phyloP scores from a whole-genome alignment of 176 grass and related monocot genomes.

The Puccinellia tenuiflora region DNA sequence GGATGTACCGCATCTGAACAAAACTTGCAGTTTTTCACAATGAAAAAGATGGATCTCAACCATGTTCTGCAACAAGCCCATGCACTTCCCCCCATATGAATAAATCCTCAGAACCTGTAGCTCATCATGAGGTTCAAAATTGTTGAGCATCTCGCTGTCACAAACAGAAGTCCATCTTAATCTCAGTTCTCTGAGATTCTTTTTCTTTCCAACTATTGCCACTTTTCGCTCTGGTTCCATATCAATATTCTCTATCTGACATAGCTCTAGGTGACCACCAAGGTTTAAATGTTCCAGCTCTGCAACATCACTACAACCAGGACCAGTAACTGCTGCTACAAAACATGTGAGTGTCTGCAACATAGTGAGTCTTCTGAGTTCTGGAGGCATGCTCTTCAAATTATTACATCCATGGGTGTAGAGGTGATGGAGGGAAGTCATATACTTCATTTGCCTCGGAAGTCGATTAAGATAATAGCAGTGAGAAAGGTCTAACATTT shows the following conservation, averaged over 20 bases:
- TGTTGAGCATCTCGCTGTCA: neutral
- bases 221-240: neutral
- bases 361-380: neutral
- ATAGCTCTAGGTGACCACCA: neutral
- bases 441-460: neutral
- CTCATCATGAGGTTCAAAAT: neutral
- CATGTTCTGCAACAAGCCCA: neutral
- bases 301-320: neutral
- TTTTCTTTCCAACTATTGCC: neutral
- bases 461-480: rapidly evolving
- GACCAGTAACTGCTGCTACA: neutral
- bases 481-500: neutral
- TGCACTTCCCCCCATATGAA: neutral
- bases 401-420: rapidly evolving
- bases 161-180: neutral
- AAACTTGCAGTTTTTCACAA: neutral
- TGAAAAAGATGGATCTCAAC: neutral
- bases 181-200: neutral
- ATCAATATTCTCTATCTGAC: neutral
- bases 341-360: neutral
- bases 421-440: neutral
- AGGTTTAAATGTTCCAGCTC: neutral
- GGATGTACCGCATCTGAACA: neutral
- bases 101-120: neutral
- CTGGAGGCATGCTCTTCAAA: neutral